Conservation (phyloP, 192 early-diverging fungal species). For the Cetraspora pellucida region DNA sequence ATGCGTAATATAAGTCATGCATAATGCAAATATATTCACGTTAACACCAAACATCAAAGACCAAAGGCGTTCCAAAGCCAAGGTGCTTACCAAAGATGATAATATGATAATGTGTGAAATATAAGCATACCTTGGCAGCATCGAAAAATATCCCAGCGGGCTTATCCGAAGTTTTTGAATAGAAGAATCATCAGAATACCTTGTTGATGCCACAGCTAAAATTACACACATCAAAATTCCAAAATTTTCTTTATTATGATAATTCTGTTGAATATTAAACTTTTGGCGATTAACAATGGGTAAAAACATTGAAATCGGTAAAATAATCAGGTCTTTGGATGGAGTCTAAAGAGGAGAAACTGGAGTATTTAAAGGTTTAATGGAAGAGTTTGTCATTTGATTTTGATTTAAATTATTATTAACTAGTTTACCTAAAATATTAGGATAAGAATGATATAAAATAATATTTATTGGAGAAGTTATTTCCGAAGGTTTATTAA, state of each 20-base stretch:
- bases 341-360: background rate
- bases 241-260: slow-evolving; percentile 3
- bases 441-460: slow-evolving; percentile 29
- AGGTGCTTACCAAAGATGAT: too few relatives aligned
- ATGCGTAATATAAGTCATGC: too few relatives aligned
- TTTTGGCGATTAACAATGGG: slow-evolving; percentile 32
- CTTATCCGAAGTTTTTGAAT: slow-evolving; percentile 23
- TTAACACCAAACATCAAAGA: too few relatives aligned
- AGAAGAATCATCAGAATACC: slow-evolving; percentile 31
- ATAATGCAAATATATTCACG: too few relatives aligned
- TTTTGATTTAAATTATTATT: background rate
- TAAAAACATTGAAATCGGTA: slow-evolving; percentile 2
- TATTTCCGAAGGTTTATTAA: background rate
- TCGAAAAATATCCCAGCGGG: slow-evolving; percentile 31
- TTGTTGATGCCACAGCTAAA: slow-evolving; percentile 23
- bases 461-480: background rate
- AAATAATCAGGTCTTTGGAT: slow-evolving; percentile 17
- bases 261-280: slow-evolving; percentile 21
- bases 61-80: too few relatives aligned
- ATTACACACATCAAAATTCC: background rate
- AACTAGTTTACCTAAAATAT: slow-evolving; percentile 14
- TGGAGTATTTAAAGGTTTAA: background rate
- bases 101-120: too few relatives aligned
- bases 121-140: slow-evolving; percentile 31
- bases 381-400: background rate